Evolutionary conservation across 192 early-diverging fungal species (phyloP), one percentile per base, ranked within the genome.

Genomic region (Podila epigama): DNA sequence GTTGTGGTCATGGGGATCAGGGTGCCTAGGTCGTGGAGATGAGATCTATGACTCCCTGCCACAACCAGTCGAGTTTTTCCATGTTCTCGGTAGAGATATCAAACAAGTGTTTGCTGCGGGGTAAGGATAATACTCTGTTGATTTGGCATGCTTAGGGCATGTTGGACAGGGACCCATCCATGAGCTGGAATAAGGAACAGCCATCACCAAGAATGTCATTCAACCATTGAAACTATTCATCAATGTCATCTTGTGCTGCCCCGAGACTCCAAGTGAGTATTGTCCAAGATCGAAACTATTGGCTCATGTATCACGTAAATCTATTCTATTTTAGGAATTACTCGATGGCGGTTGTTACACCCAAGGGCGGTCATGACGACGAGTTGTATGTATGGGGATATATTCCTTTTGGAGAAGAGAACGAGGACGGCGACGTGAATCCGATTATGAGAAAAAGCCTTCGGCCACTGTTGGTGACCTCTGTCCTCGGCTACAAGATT

Each of bases 321-420:
- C n/a, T n/a, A n/a, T 27, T 39, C 25, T 58, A n/a, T 1, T 60
- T 8, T 35, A 77, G 73, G 48, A 77, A 60, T 39, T 77, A 77
- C 28, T 77, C 73, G 4, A 64, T 77, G 55, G 73, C 53, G 1
- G 39, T 77, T 1, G 73, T 40, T 2, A 68, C 54, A 36, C 73
- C 73, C 33, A 77, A 77, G 36, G 31, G 60, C 9, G 66, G 73
- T 4, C 29, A 63, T 31, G 73, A 77, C 32, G 73, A 77, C 37
- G 73, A 77, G 27, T 50, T 77, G 10, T 77, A 77, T 48, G 68
- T 77, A 55, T 77, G 73, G 73, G 73, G 73, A 16, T 77, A 77
- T 20, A 58, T 77, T 28, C 73, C 73, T 10, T 68, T 77, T 51
- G 73, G 73, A 27, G 73, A 77, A 15, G 66, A 68, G 34, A 56